A percentile compares a stretch with the other conserved stretches of the same genome.
These are phyloP conservation scores for Diaporthe destruens DNA, from an alignment of 2,329 filamentous ascomycete genomes.

Conservation along the genomic window DNA sequence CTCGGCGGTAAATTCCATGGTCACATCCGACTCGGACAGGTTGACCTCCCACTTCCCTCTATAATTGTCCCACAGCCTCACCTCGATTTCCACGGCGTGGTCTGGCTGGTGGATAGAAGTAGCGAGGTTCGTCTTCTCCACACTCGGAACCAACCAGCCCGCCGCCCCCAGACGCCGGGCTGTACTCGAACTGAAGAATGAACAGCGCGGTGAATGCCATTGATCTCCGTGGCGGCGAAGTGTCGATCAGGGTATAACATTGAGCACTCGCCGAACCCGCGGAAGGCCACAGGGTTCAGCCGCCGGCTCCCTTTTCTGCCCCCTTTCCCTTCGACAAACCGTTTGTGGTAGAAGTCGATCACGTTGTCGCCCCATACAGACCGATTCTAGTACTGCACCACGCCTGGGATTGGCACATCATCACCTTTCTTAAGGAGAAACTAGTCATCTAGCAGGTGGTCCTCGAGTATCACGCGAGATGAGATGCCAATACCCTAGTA, in stretches of 20 bases:
- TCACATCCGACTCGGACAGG: background rate
- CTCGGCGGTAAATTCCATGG: background rate
- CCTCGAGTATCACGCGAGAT: no score
- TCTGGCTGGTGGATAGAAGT: background rate
- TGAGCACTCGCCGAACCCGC: slow-evolving; percentile 46
- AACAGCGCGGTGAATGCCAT: no score
- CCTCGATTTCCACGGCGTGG: background rate
- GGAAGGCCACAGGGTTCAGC: slow-evolving; percentile 41
- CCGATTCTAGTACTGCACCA: no score
- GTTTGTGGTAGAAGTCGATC: no score
- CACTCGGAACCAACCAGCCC: background rate
- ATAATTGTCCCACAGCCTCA: background rate
- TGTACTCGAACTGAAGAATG: no score
- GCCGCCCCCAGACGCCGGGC: background rate
- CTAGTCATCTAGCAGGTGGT: no score
- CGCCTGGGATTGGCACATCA: no score
- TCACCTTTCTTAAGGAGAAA: no score
- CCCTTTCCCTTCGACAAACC: no score
- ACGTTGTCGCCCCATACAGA: no score
- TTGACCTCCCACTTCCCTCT: background rate
- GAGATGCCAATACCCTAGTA: no score
- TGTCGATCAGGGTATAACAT: slow-evolving; percentile 46
- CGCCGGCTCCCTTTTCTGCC: background rate
- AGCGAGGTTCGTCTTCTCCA: background rate
- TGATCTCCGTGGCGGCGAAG: slow-evolving; percentile 41